Evolutionary conservation across 257 asterid species (phyloP).

Genomic region (Capsicum pubescens): DNA sequence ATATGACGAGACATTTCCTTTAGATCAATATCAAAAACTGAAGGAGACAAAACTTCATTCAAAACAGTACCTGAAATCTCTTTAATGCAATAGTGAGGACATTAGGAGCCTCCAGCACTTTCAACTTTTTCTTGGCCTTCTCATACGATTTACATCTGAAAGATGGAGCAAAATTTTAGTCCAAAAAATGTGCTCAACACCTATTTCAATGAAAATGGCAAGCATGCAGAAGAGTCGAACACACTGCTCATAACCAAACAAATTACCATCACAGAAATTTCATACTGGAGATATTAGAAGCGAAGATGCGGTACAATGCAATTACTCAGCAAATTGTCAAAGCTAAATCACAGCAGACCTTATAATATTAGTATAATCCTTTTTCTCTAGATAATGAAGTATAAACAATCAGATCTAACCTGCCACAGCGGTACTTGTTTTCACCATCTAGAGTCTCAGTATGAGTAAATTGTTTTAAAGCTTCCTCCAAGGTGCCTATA

Average conservation of each 20-base stretch:
- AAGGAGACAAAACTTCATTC: slow-evolving; percentile 7
- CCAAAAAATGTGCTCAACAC: neutral
- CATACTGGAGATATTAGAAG: neutral
- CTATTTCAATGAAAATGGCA: slow-evolving; percentile 20
- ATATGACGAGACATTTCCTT: neutral
- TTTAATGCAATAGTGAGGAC: slow-evolving; percentile 80
- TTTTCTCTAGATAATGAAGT: neutral
- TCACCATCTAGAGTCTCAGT: slow-evolving; percentile 86
- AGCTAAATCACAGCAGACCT: neutral
- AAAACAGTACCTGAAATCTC: slow-evolving; percentile 73
- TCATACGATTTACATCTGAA: slow-evolving; percentile 77
- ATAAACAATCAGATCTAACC: slow-evolving; percentile 46
- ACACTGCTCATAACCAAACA: slow-evolving; percentile 15
- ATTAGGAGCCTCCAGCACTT: slow-evolving; percentile 83
- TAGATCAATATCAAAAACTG: neutral
- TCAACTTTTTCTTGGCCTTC: slow-evolving; percentile 84
- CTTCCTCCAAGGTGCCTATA: slow-evolving; percentile 74
- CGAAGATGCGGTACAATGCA: neutral
- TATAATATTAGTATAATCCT: neutral
- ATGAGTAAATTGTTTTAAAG: slow-evolving; percentile 67
- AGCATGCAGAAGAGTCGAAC: neutral
- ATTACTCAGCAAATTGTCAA: neutral
- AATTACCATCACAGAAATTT: slow-evolving; percentile 4
- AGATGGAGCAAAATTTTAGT: slow-evolving; percentile 16
- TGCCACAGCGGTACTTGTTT: slow-evolving; percentile 79